Conservation (phyloP, 805 yeast genomes). For the Metschnikowia bowlesiae region DNA sequence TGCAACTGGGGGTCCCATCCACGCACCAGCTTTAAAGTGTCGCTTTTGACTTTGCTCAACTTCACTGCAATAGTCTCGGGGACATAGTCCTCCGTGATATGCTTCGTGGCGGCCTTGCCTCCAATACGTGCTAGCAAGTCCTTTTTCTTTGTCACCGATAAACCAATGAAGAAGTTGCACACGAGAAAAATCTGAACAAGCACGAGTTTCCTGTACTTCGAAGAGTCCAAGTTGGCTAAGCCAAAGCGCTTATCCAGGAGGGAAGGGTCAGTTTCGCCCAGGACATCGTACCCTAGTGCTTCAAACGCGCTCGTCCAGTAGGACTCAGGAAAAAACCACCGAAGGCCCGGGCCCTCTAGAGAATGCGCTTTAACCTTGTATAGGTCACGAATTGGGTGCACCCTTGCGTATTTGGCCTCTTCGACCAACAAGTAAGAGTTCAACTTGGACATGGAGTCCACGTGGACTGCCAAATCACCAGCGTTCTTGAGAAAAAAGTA, state of each 20-base stretch:
- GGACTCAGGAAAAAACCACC: conserved; percentile 31
- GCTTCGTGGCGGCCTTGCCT: conserved; percentile 31
- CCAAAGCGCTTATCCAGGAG: conserved; percentile 22
- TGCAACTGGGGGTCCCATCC: conserved; percentile 24
- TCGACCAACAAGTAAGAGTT: conserved; percentile 27
- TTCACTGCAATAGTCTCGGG: conserved; percentile 22
- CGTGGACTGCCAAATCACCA: conserved; percentile 18
- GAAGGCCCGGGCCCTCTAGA: conserved; percentile 15
- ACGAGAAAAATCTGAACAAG: conserved; percentile 30
- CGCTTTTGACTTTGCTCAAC: conserved; percentile 25
- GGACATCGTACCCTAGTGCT: conserved; percentile 14
- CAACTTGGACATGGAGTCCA: conserved; percentile 26
- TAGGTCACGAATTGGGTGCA: conserved; percentile 17
- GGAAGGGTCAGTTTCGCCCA: conserved; percentile 6
- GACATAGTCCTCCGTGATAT: conserved; percentile 30
- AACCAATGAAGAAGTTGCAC: conserved; percentile 27
- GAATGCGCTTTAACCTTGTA: conserved; percentile 10
- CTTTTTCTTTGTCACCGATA: conserved; percentile 21
- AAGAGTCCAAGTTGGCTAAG: conserved; percentile 22
- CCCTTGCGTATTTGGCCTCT: conserved; percentile 22
- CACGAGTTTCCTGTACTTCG: conserved; percentile 24
- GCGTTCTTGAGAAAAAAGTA: conserved; percentile 24
- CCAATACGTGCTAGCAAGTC: conserved; percentile 19
- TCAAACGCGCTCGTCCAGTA: conserved; percentile 33
- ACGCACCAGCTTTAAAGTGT: conserved; percentile 20